Percentiles rank a stretch among this genome's conserved stretches.
These are phyloP conservation scores for Schizosaccharomyces lindneri DNA, from an alignment of 805 yeast species.

Conservation along the genomic window DNA sequence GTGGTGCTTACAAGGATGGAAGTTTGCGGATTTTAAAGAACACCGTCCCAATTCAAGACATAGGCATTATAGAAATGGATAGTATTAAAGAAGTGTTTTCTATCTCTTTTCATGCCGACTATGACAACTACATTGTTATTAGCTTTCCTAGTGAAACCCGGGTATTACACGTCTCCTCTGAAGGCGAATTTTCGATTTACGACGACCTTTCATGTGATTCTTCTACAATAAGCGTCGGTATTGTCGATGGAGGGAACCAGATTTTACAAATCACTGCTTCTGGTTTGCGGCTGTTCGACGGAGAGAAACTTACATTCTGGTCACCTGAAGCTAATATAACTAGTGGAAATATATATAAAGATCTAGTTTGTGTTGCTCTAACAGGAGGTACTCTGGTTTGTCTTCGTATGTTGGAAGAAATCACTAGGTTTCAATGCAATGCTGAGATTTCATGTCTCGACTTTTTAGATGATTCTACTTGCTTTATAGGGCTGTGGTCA, in stretches of 20 bases:
- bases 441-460: background rate
- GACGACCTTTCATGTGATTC: background rate
- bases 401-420: background rate
- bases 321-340: background rate
- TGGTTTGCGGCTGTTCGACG: background rate
- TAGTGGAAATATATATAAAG: background rate
- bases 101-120: background rate
- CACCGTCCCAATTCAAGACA: conserved; percentile 7
- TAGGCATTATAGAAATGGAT: conserved; percentile 4
- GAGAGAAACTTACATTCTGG: background rate
- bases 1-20: conserved; percentile 9
- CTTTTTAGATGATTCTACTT: background rate
- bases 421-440: background rate
- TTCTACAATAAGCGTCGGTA: background rate
- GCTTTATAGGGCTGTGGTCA: background rate
- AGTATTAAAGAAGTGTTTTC: conserved; percentile 8
- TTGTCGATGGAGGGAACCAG: background rate
- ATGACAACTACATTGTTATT: conserved; percentile 4
- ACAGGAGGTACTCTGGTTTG: background rate
- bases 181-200: conserved; percentile 2
- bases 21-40: conserved; percentile 6
- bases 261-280: background rate
- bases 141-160: conserved; percentile 7
- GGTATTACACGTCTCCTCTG: conserved; percentile 4
- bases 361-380: background rate